Conservation (phyloP, 371 early-diverging fungal genomes). For the Umbelopsis sp. region DNA sequence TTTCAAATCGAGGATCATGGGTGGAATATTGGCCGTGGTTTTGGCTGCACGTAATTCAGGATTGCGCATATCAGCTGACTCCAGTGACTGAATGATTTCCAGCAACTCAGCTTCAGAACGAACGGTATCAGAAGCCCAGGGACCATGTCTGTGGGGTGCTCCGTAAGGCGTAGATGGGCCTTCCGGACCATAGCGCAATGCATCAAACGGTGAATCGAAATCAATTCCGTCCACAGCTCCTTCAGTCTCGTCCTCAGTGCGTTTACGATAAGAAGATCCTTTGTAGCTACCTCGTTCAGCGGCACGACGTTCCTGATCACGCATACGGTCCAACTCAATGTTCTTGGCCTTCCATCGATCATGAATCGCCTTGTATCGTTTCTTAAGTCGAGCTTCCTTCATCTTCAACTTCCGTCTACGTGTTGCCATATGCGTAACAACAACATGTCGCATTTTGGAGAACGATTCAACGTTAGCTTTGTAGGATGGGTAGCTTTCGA, state of each 20-base stretch:
- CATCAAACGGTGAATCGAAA: conserved; percentile 49
- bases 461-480: conserved; percentile 45
- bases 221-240: conserved; percentile 48
- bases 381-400: conserved; percentile 41
- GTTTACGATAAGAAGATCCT: conserved; percentile 37
- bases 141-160: conserved; percentile 36
- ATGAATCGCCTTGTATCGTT: conserved; percentile 42
- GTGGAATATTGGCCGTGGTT: conserved; percentile 77
- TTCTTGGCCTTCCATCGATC: conserved; percentile 47
- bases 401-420: conserved; percentile 28
- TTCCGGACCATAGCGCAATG: conserved; percentile 43
- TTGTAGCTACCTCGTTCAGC: conserved; percentile 34
- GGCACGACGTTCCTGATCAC: conserved; percentile 41
- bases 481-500: conserved; percentile 71
- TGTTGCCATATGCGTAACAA: conserved; percentile 29
- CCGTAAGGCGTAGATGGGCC: conserved; percentile 37
- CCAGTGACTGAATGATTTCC: conserved; percentile 77
- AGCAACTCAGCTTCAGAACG: conserved; percentile 81
- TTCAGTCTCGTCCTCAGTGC: conserved; percentile 50
- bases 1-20: conserved; percentile 71
- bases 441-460: conserved; percentile 27
- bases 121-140: conserved; percentile 76
- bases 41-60: conserved; percentile 78
- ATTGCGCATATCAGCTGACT: conserved; percentile 77
- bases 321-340: conserved; percentile 41